Conservation (phyloP, 2,329 filamentous ascomycete species). For the Penicillium griseofulvum region DNA sequence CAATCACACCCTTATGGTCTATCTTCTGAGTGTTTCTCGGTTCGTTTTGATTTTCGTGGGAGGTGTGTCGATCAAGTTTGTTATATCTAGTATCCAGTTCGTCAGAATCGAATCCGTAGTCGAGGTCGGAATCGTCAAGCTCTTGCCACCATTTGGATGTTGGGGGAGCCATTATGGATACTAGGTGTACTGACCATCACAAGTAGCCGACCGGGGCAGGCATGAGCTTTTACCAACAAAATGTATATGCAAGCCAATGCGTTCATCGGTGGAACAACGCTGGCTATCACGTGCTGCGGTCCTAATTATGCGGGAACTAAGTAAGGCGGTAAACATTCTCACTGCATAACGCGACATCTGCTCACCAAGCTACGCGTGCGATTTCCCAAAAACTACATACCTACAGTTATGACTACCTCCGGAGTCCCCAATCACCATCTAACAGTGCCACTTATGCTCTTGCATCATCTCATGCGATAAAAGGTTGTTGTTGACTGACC, state of each 20-base stretch:
- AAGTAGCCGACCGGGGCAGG: not conserved
- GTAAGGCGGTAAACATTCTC: not conserved
- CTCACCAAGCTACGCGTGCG: not conserved
- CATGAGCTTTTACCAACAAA: slow-evolving; percentile 14
- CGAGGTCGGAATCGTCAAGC: slow-evolving; percentile 21
- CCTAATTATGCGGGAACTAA: not conserved
- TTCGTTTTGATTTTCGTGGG: slow-evolving; percentile 5
- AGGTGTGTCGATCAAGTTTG: slow-evolving; percentile 13
- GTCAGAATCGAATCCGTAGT: slow-evolving; percentile 29
- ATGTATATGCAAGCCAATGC: slow-evolving; percentile 19
- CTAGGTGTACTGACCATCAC: slow-evolving; percentile 11
- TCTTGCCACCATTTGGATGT: slow-evolving; percentile 20
- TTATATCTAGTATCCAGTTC: slow-evolving; percentile 22
- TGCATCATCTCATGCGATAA: slow-evolving; percentile 7
- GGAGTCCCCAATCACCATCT: not conserved
- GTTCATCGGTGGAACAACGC: slow-evolving; percentile 23
- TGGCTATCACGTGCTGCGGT: slow-evolving; percentile 20
- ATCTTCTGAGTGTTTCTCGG: not conserved
- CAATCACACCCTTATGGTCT: slow-evolving; percentile 13
- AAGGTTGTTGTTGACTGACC: not conserved
- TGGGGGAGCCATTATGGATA: slow-evolving; percentile 12
- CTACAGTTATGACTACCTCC: not conserved
- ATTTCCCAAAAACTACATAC: not conserved
- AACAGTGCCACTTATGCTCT: not conserved
- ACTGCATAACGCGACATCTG: not conserved